phyloP scores from a whole-genome alignment of 257 asterid species.

The Phtheirospermum japonicum region DNA sequence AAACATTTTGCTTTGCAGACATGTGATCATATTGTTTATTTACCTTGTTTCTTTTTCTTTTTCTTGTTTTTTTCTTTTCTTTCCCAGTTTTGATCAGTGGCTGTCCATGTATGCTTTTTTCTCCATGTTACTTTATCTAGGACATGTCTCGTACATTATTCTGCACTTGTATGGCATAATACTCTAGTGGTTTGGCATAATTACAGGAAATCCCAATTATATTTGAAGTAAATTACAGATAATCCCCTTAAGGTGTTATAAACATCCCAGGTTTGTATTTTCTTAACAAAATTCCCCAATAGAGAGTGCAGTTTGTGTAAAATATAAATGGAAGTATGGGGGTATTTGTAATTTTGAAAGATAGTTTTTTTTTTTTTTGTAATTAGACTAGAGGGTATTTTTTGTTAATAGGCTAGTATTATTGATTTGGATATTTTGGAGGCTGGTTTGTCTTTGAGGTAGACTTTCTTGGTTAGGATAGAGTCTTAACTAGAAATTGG shows the following conservation, averaged over 20 bases:
- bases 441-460: too few relatives aligned
- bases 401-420: neutral
- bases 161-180: neutral
- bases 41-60: neutral
- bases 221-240: too few relatives aligned
- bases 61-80: neutral
- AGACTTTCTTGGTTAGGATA: neutral
- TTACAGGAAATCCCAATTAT: neutral
- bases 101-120: neutral
- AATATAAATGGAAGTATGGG: neutral
- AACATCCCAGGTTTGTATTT: too few relatives aligned
- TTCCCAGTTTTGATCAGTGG: neutral
- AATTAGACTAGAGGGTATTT: neutral
- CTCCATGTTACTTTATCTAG: neutral
- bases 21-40: neutral
- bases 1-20: neutral
- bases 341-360: neutral
- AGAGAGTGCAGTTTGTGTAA: neutral
- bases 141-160: neutral
- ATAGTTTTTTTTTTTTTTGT: neutral
- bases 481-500: neutral
- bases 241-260: too few relatives aligned
- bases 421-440: too few relatives aligned
- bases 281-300: too few relatives aligned
- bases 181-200: neutral